Conservation (phyloP, 2,329 filamentous ascomycete genomes). For the Colletotrichum paranaense region DNA sequence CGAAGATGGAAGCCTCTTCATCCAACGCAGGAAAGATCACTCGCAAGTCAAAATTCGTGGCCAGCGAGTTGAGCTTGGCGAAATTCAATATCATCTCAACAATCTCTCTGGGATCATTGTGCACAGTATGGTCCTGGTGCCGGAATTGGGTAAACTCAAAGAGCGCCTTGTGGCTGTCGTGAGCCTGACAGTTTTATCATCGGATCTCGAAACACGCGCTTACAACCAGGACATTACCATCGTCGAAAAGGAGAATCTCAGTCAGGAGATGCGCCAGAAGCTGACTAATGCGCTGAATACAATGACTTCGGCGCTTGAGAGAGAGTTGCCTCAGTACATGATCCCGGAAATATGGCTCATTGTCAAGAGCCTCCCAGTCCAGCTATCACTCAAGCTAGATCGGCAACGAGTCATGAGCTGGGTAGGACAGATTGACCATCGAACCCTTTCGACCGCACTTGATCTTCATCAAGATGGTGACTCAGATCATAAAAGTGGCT, state of each 20-base stretch:
- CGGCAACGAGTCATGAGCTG: slow-evolving; percentile 14
- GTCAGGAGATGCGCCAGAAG: background rate
- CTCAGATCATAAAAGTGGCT: background rate
- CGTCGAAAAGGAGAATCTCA: background rate
- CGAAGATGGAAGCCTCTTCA: slow-evolving; percentile 26
- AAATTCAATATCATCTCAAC: slow-evolving; percentile 25
- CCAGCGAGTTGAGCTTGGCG: slow-evolving; percentile 25
- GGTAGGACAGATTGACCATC: slow-evolving; percentile 7
- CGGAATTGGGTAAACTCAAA: background rate
- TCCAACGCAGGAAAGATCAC: slow-evolving; percentile 37
- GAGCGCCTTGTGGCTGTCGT: slow-evolving; percentile 19
- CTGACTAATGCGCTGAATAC: background rate
- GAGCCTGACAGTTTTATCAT: background rate
- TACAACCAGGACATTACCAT: background rate
- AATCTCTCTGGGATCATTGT: background rate
- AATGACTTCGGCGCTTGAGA: background rate
- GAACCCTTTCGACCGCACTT: background rate
- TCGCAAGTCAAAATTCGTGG: slow-evolving; percentile 38
- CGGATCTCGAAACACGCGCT: background rate
- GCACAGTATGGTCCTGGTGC: slow-evolving; percentile 9
- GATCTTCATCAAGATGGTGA: background rate
- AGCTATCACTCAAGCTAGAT: slow-evolving; percentile 37
- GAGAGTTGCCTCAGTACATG: slow-evolving; percentile 38
- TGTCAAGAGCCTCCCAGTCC: slow-evolving; percentile 36
- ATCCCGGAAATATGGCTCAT: slow-evolving; percentile 36